Evolutionary conservation across 306 rosid species (phyloP), one percentile per base, ranked within the genome.

Genomic region (Oemleria cerasiformis): DNA sequence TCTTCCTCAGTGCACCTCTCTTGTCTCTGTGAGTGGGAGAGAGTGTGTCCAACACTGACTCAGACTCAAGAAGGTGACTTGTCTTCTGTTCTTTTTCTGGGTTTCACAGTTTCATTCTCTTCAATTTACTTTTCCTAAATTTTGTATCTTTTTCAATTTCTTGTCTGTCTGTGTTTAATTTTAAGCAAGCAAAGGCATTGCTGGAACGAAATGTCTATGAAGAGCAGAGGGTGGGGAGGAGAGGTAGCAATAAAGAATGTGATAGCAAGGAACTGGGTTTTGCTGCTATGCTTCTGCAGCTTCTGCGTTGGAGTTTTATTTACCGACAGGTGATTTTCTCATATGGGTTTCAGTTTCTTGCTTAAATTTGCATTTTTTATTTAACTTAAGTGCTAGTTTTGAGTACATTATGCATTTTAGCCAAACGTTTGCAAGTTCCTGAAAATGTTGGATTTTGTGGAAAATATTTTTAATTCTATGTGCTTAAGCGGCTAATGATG

Each of bases 281-380:
- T 90, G 82, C 70, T 90, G 34, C 86, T 90, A 49, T 93, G 97
- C 73, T 36, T 88, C 13, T 90, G 88, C 77, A 82, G 97, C 85
- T 93, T 93, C 82, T 88, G 82, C 82, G 92, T 97, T 41, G 96
- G 96, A 80, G 89, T 84, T 86, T 80, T 88, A 77, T 88, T 87
- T 83, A 80, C 96, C 20, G 86, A 83, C 75, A 80, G 97, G 98
- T 93, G 75, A 23, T 66, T 69, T n/a, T 67, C 34, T 67, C 70
- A 73, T 62, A 54, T 80, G 80, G 82, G 68, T 70, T 74, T 79
- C 74, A 54, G 12, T 59, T 54, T 42, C 74, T 81, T 13, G 48
- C 51, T 49, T 49, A 67, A 67, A 74, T 70, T 73, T 73, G 50
- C 49, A 39, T 34, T 75, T 67, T 79, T 58, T 73, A 42, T 67